Evolutionary conservation across 2,329 filamentous ascomycete species (phyloP).

Genomic region (Exophiala xenobiotica): DNA sequence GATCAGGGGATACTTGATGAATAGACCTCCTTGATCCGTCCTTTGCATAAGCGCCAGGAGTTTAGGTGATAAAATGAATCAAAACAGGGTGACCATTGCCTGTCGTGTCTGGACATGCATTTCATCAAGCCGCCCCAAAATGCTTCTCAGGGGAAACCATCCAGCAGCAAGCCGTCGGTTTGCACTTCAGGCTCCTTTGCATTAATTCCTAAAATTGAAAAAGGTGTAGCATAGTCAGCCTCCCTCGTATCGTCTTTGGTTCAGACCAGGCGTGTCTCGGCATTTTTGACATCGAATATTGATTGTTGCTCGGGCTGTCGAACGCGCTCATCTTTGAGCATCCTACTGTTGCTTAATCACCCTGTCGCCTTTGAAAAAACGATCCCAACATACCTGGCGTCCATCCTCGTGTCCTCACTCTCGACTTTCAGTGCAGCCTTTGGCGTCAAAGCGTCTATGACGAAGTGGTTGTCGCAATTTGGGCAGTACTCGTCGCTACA

Average conservation of each 20-base stretch:
- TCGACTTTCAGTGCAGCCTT: conserved; percentile 83
- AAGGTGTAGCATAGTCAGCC: too few relatives aligned
- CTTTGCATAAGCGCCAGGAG: conserved; percentile 30
- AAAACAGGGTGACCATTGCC: conserved; percentile 3
- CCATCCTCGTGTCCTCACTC: conserved; percentile 82
- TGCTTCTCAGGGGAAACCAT: too few relatives aligned
- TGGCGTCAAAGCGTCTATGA: conserved; percentile 82
- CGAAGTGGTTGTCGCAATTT: conserved; percentile 98
- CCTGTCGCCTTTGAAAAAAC: too few relatives aligned
- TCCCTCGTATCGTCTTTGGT: background rate
- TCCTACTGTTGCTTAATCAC: conserved; percentile 51
- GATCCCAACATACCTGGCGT: conserved; percentile 65
- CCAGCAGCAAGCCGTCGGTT: too few relatives aligned
- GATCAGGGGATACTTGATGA: conserved; percentile 22
- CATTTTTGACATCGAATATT: conserved; percentile 74
- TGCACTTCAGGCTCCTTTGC: too few relatives aligned
- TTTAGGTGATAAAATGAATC: conserved; percentile 20
- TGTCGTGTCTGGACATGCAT: background rate
- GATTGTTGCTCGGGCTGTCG: conserved; percentile 59
- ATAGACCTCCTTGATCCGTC: background rate
- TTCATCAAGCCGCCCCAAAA: too few relatives aligned
- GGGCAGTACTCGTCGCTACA: conserved; percentile 92
- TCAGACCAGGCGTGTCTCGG: conserved; percentile 73
- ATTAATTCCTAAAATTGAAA: too few relatives aligned
- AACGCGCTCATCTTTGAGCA: conserved; percentile 88